A percentile compares a stretch with the other conserved stretches of the same genome.
Conservation (phyloP, 2,329 filamentous ascomycete genomes). For the Verruconis gallopava region DNA sequence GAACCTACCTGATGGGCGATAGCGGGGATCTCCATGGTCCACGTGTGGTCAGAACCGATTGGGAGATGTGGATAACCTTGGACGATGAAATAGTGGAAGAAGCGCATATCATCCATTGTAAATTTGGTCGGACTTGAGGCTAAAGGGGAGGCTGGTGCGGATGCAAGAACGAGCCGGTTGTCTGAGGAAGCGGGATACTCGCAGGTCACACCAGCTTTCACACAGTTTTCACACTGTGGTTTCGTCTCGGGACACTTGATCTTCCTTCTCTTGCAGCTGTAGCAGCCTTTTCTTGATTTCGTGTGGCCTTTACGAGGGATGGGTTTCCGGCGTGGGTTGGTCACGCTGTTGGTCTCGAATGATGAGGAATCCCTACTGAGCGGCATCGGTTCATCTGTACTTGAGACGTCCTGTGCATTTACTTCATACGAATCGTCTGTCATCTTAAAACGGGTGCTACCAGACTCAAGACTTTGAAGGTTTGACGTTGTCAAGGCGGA, state of each 20-base stretch:
- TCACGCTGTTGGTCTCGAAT: no score
- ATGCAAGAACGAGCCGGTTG: constrained; percentile 17
- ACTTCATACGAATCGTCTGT: neutral
- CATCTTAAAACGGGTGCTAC: no score
- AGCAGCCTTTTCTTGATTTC: constrained; percentile 53
- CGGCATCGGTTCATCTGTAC: no score
- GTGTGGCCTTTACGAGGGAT: constrained; percentile 36
- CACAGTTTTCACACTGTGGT: constrained; percentile 50
- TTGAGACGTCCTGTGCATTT: no score
- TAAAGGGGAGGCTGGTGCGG: constrained; percentile 32
- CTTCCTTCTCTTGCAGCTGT: constrained; percentile 52
- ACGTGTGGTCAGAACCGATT: constrained; percentile 50
- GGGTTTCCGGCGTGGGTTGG: constrained; percentile 2
- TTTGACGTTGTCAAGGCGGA: neutral
- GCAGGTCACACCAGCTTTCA: constrained; percentile 49
- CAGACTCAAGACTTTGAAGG: no score
- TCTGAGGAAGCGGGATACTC: constrained; percentile 41
- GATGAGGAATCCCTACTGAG: no score
- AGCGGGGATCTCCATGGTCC: constrained; percentile 54
- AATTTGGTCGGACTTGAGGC: constrained; percentile 23
- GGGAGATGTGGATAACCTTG: constrained; percentile 52
- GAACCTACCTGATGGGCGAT: constrained; percentile 49
- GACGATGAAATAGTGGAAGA: constrained; percentile 54
- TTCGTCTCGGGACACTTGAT: constrained; percentile 59
- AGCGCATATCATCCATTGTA: constrained; percentile 51